These are phyloP conservation scores for Avena sativa DNA, from an alignment of 176 grass and related monocot species.

Conservation along the genomic window DNA sequence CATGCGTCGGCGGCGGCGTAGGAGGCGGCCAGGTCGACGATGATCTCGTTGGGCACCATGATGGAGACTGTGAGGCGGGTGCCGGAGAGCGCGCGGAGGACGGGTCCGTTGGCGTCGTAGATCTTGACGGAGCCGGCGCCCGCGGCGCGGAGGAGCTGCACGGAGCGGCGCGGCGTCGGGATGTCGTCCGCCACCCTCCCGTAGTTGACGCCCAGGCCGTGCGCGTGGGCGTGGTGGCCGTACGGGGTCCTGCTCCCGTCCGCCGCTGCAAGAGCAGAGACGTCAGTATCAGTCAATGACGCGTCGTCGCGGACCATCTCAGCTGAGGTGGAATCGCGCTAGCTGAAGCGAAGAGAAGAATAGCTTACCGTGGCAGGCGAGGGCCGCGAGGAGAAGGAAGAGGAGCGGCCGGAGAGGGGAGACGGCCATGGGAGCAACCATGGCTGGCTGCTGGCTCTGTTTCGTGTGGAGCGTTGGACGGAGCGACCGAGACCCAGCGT, in stretches of 20 bases:
- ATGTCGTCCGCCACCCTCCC: conserved; percentile 81
- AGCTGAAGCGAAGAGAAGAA: too few species aligned
- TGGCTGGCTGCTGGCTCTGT: neutral
- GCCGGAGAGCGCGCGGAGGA: conserved; percentile 66
- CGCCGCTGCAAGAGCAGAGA: neutral
- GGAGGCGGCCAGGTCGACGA: conserved; percentile 60
- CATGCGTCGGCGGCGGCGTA: conserved; percentile 65
- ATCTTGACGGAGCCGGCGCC: conserved; percentile 82
- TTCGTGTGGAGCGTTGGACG: neutral
- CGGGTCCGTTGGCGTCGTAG: conserved; percentile 76
- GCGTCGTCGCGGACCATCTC: neutral
- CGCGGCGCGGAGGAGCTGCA: conserved; percentile 53
- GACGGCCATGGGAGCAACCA: neutral
- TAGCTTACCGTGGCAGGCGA: conserved; percentile 15
- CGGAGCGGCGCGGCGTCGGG: conserved; percentile 53
- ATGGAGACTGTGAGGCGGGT: conserved; percentile 72
- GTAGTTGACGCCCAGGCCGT: conserved; percentile 82
- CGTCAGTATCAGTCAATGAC: neutral
- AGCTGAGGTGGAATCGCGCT: neutral
- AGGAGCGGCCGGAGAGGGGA: conserved; percentile 11
- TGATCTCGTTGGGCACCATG: conserved; percentile 93
- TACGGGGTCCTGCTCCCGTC: conserved; percentile 21
- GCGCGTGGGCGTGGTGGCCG: neutral
- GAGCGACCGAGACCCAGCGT: neutral
- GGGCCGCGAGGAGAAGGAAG: conserved; percentile 3